Evolutionary conservation across 2,329 filamentous ascomycete species (phyloP), one percentile per base, ranked within the genome.

Genomic region (Anthostomella pinea): DNA sequence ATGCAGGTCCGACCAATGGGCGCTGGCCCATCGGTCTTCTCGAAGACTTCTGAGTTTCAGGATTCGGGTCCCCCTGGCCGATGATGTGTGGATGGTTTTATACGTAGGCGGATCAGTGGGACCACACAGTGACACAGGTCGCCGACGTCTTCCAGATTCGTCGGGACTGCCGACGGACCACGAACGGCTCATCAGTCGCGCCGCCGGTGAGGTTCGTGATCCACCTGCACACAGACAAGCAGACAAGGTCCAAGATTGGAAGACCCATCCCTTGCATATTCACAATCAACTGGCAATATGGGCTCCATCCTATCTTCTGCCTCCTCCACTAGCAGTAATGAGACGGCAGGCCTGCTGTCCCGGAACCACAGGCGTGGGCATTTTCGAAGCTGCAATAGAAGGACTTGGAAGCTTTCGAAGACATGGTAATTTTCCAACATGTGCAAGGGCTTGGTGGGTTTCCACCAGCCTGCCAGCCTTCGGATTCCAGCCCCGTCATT

Each of bases 1-100:
- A 14, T 33, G 19, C 30, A 43, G 51, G 51, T 48, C 49, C 51
- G 49, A 48, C 48, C 42, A 53, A 52, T 47, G 47, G 46, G 39
- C 45, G 37, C 37, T 34, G 35, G 42, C 44, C 42, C 43, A 47
- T 38, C 42, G 36, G 40, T 43, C 38, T 54, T 54, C 51, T 54
- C 49, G 51, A 54, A 54, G 35, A 31, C 39, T 54, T 54, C 51
- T 42, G 38, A 42, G 43, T 42, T 33, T 33, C 30, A 33, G 22
- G 21, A 25, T 22, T 33, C 13, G 20, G 22, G 18, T 6, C 13
- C 16, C 18, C 8, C 17, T n/a, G 14, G 11, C 16, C 8, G 28
- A 11, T 3, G 13, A 18, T 11, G 18, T 21, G 19, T 21, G 17
- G 22, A 21, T 31, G 18, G 18, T 9, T 22, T 31, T 22, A 13